phyloP scores from a whole-genome alignment of 208 protist genomes.

The Leishmania major region DNA sequence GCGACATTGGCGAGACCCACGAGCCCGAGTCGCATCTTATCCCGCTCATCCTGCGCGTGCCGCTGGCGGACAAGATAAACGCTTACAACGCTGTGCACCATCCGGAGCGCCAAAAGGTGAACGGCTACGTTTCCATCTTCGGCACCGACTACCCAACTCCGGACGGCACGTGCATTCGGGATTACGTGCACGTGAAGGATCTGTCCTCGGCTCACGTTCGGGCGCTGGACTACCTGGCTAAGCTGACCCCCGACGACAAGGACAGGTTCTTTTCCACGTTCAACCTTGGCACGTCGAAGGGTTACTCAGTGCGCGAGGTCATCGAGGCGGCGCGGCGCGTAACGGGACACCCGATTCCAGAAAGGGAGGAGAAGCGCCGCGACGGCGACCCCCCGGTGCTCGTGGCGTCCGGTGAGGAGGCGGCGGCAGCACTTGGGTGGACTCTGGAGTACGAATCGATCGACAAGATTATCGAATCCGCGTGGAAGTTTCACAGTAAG shows the following conservation, averaged over 20 bases:
- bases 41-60: constrained; percentile 95
- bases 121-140: constrained; percentile 80
- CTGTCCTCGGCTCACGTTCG: constrained; percentile 95
- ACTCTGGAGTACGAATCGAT: constrained; percentile 74
- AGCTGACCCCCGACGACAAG: constrained; percentile 38
- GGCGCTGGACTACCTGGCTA: constrained; percentile 84
- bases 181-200: constrained; percentile 99
- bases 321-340: constrained; percentile 91
- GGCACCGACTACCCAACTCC: constrained; percentile 94
- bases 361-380: constrained; percentile 67
- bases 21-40: constrained; percentile 98
- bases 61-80: constrained; percentile 83
- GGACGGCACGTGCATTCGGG: constrained; percentile 96
- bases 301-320: constrained; percentile 96
- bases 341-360: constrained; percentile 89
- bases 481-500: constrained; percentile 76
- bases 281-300: constrained; percentile 96
- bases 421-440: constrained; percentile 73
- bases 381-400: constrained; percentile 76
- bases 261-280: constrained; percentile 81
- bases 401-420: constrained; percentile 69
- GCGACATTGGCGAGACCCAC: constrained; percentile 96
- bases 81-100: constrained; percentile 43
- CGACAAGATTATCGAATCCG: constrained; percentile 77
- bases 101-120: constrained; percentile 40